A percentile compares a stretch with the other conserved stretches of the same genome.
phyloP scores from a whole-genome alignment of 805 yeast species.

The Lachancea meyersii region DNA sequence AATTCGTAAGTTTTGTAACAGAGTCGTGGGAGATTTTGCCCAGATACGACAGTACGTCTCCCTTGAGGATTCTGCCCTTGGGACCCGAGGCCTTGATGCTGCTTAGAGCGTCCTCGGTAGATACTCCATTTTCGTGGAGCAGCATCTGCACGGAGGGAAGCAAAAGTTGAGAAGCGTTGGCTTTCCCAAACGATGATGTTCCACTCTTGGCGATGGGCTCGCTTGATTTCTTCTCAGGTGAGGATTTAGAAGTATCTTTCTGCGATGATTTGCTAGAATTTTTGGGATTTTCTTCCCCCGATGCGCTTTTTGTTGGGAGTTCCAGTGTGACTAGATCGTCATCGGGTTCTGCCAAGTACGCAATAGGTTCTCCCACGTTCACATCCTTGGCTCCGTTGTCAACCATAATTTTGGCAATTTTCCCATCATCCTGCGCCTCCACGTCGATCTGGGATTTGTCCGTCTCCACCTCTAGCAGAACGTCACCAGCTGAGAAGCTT shows the following conservation, averaged over 20 bases:
- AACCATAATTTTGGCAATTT: slow-evolving; percentile 64
- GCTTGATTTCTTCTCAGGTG: too few species aligned
- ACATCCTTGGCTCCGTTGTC: slow-evolving; percentile 73
- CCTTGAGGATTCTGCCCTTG: slow-evolving; percentile 78
- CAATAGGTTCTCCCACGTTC: slow-evolving; percentile 86
- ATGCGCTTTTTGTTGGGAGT: slow-evolving; percentile 39
- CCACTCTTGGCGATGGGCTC: neutral
- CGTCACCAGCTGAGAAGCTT: slow-evolving; percentile 73
- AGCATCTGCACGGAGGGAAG: slow-evolving; percentile 75
- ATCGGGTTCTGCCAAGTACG: slow-evolving; percentile 78
- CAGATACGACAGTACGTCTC: slow-evolving; percentile 80
- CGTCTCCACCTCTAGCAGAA: slow-evolving; percentile 73
- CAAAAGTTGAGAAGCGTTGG: slow-evolving; percentile 61
- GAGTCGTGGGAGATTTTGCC: slow-evolving; percentile 62
- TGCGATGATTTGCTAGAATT: too few species aligned
- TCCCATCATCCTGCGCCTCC: slow-evolving; percentile 89
- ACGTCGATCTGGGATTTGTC: slow-evolving; percentile 81
- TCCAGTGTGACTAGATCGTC: slow-evolving; percentile 69
- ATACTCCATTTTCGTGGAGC: slow-evolving; percentile 54
- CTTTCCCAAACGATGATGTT: slow-evolving; percentile 31
- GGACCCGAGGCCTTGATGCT: slow-evolving; percentile 85
- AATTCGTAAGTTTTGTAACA: slow-evolving; percentile 48
- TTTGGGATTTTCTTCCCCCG: slow-evolving; percentile 8
- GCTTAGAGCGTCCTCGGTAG: slow-evolving; percentile 60
- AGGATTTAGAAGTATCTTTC: too few species aligned